These are phyloP conservation scores for Syzygium malaccense DNA, from an alignment of 441 rosid species.

Conservation along the genomic window DNA sequence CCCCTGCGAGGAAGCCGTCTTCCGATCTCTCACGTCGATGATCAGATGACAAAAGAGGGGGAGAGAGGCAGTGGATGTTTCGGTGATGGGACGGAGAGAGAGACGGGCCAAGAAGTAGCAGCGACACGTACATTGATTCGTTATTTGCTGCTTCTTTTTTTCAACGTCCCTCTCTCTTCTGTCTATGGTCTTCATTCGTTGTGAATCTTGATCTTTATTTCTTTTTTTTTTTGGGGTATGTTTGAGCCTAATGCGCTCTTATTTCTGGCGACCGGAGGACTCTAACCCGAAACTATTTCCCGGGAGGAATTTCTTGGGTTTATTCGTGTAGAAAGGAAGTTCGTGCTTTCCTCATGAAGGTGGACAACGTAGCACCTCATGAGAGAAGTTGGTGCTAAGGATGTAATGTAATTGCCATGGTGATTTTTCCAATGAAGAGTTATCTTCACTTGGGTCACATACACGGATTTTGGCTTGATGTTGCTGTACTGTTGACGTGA, in stretches of 20 bases:
- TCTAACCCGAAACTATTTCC: not conserved
- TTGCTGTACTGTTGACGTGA: not conserved
- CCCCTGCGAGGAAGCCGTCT: slow-evolving; percentile 94
- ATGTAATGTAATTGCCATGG: not conserved
- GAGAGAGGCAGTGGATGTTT: not conserved
- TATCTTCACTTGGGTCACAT: not conserved
- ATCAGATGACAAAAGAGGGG: slow-evolving; percentile 29
- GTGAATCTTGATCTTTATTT: slow-evolving; percentile 12
- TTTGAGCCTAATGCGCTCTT: slow-evolving; percentile 7
- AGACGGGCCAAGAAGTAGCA: slow-evolving; percentile 34
- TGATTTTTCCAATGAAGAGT: not conserved
- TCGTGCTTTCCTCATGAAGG: slow-evolving; percentile 48
- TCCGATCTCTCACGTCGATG: slow-evolving; percentile 74
- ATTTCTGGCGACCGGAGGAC: not conserved
- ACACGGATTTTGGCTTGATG: not conserved
- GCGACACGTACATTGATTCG: not conserved
- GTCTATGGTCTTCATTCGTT: slow-evolving; percentile 33
- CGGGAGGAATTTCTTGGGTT: not conserved
- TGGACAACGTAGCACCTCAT: slow-evolving; percentile 15
- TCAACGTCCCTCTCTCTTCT: not conserved
- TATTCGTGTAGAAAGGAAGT: slow-evolving; percentile 4
- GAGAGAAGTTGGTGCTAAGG: slow-evolving; percentile 46
- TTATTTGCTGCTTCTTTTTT: slow-evolving; percentile 21
- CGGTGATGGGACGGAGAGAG: slow-evolving; percentile 15
- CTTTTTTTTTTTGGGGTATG: slow-evolving; percentile 20